Evolutionary conservation across 768 basidiomycete genomes (phyloP).

Genomic region (Rhizopogon vesiculosus): DNA sequence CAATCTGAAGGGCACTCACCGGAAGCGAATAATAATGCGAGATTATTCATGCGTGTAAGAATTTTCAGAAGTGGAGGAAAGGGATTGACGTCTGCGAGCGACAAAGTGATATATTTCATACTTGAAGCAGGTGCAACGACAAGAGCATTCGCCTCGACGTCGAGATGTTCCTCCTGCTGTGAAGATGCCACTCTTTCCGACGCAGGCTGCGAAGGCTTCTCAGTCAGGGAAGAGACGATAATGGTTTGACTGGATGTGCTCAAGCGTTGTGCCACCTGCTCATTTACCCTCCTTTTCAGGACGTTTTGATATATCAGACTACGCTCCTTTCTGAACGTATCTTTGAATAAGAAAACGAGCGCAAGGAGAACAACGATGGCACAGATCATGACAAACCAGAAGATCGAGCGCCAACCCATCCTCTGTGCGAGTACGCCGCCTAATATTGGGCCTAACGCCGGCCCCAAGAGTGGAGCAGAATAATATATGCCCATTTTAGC

Average conservation of each 20-base stretch:
- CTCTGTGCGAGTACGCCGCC: conserved; percentile 61
- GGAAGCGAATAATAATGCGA: conserved; percentile 39
- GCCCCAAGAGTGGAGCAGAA: conserved; percentile 65
- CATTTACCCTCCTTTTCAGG: conserved; percentile 37
- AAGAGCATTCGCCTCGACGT: conserved; percentile 4
- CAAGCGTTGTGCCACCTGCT: conserved; percentile 11
- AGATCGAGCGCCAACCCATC: conserved; percentile 72
- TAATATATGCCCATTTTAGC: conserved; percentile 76
- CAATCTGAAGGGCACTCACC: conserved; percentile 8
- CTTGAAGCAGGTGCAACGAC: conserved; percentile 5
- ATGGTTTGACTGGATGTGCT: conserved; percentile 15
- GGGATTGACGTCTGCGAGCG: conserved; percentile 65
- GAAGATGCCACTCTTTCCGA: background rate
- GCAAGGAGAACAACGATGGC: conserved; percentile 45
- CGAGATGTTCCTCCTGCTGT: conserved; percentile 16
- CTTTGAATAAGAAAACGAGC: conserved; percentile 62
- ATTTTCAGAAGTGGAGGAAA: conserved; percentile 52
- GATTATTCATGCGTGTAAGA: conserved; percentile 58
- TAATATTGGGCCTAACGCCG: conserved; percentile 17
- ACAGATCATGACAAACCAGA: conserved; percentile 73
- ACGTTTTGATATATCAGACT: conserved; percentile 72
- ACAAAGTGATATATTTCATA: conserved; percentile 40
- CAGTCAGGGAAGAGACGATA: background rate
- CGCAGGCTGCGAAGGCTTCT: background rate
- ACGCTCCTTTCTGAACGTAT: conserved; percentile 76